Evolutionary conservation across 148 eudicot genomes (phyloP), one percentile per base, ranked within the genome.

Genomic region (Cornus controversa): DNA sequence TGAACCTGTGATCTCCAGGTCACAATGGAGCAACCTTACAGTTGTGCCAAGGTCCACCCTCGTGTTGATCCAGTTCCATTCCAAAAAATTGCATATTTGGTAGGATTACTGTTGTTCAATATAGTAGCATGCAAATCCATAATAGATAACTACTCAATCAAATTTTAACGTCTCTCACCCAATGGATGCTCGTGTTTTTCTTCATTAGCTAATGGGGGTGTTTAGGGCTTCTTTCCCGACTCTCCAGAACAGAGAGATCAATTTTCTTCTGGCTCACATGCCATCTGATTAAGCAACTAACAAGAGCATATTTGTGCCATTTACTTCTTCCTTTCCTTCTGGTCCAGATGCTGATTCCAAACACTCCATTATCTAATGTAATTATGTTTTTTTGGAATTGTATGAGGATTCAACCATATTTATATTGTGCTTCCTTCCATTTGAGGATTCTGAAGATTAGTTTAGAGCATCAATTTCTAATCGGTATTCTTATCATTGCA

Each of bases 401-500:
- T 60, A 60, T 4, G 64, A 60, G 64, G 23, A 60, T 6, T 60
- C 64, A 20, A 60, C 18, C 24, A 20, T 20, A 34, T 67, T 11
- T 67, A 22, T 66, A 34, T 67, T 67, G 18, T 67, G 25, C 37
- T 25, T 25, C 20, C 28, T 42, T 66, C 6, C 15, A 1, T 8
- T 42, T n/a, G 27, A 10, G 62, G 62, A 42, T 64, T 42, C 62
- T 18, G 37, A 75, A 6, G 37, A 18, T 25, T 18, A 42, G 36
- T 2, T 66, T 47, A 27, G 45, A 9, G 13, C 54, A 66, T 24
- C 28, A 47, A n/a, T 20, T 8, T 13, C 40, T 75, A 10, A 68
- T 2, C 23, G 28, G 54, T 27, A 60, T 63, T 67, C 42, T 34
- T 78, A 10, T 75, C 45, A 42, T 81, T 84, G 71, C 92, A 96